Evolutionary conservation across 2,329 filamentous ascomycete species (phyloP).

Genomic region (Penicillium glabrum): DNA sequence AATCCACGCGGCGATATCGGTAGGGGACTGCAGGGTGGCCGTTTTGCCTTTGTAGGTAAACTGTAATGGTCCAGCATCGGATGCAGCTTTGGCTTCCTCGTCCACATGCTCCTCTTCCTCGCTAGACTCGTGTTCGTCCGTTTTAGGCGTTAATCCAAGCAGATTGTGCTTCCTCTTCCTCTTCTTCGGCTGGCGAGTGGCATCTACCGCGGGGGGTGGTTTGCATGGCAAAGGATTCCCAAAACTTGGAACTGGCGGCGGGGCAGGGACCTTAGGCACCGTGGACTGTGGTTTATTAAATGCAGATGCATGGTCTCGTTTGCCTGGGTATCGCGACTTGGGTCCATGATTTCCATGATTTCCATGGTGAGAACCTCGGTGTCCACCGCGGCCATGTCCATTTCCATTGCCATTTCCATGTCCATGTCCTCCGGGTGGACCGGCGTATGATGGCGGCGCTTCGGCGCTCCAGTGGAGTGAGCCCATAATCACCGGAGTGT

Average conservation of each 20-base stretch:
- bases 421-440: slow-evolving; percentile 13
- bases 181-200: slow-evolving; percentile 38
- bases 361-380: slow-evolving; percentile 25
- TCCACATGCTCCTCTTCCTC: slow-evolving; percentile 48
- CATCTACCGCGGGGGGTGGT: slow-evolving; percentile 38
- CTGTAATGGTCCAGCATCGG: slow-evolving; percentile 34
- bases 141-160: slow-evolving; percentile 48
- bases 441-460: neutral
- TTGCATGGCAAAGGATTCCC: slow-evolving; percentile 45
- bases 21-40: slow-evolving; percentile 53
- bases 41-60: slow-evolving; percentile 60
- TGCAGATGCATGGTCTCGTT: slow-evolving; percentile 39
- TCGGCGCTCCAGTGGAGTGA: slow-evolving; percentile 59
- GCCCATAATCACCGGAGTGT: slow-evolving; percentile 50
- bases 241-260: slow-evolving; percentile 48
- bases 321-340: slow-evolving; percentile 28
- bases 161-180: slow-evolving; percentile 48
- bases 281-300: slow-evolving; percentile 35
- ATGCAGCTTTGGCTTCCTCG: slow-evolving; percentile 45
- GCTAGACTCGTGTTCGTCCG: slow-evolving; percentile 47
- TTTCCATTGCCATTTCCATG: slow-evolving; percentile 25
- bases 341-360: slow-evolving; percentile 23
- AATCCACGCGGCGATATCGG: slow-evolving; percentile 77
- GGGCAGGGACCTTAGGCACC: slow-evolving; percentile 34
- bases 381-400: slow-evolving; percentile 21